A percentile compares a stretch with the other conserved stretches of the same genome.
These are phyloP conservation scores for Lenwebbia sp. DNA, from an alignment of 345 rosid genomes.

Conservation along the genomic window DNA sequence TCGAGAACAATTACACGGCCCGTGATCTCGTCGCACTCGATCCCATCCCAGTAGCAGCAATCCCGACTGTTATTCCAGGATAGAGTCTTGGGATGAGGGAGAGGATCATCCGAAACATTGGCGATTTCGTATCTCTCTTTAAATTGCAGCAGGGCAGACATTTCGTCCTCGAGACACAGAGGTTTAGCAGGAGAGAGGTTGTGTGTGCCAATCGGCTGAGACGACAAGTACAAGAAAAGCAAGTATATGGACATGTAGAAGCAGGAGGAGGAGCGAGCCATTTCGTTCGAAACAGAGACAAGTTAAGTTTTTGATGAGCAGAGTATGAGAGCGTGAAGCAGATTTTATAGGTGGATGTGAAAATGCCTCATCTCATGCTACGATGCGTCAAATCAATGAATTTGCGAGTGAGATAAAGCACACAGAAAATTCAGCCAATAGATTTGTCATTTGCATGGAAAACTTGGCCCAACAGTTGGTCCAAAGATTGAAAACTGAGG, in stretches of 20 bases:
- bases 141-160: background rate
- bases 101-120: background rate
- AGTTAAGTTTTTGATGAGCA: background rate
- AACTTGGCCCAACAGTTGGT: no score
- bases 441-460: background rate
- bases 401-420: background rate
- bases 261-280: background rate
- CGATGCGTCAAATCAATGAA: background rate
- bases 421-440: background rate
- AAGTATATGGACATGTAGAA: background rate
- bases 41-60: slow-evolving; percentile 2
- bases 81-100: background rate
- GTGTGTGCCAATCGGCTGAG: background rate
- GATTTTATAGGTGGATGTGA: background rate
- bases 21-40: background rate
- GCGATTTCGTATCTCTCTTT: background rate
- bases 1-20: background rate
- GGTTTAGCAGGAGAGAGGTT: background rate
- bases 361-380: no score
- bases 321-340: background rate
- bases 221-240: background rate
- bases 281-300: background rate
- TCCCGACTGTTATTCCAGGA: background rate
- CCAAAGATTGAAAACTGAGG: background rate
- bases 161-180: background rate